These are phyloP conservation scores for Xylaria nigripes DNA, from an alignment of 495 filamentous ascomycete species.

Conservation along the genomic window DNA sequence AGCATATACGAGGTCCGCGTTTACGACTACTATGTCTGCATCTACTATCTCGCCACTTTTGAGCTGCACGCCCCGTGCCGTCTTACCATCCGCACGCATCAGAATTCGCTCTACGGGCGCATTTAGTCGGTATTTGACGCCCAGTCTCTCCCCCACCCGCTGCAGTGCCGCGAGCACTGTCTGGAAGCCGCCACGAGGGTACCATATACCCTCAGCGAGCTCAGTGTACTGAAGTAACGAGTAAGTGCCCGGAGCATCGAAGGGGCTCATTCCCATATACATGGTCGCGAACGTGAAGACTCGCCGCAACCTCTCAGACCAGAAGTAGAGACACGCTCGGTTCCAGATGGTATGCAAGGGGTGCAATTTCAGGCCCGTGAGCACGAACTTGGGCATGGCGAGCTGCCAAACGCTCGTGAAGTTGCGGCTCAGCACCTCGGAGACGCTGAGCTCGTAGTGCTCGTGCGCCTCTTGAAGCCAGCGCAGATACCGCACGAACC, in stretches of 20 bases:
- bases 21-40: constrained; percentile 57
- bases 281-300: constrained; percentile 68
- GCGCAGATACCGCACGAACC: constrained; percentile 52
- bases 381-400: constrained; percentile 42
- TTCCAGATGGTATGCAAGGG: constrained; percentile 57
- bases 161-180: constrained; percentile 49
- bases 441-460: constrained; percentile 56
- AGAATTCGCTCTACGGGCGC: constrained; percentile 43
- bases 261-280: constrained; percentile 72
- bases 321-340: constrained; percentile 53
- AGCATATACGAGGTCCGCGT: constrained; percentile 62
- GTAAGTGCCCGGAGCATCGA: constrained; percentile 65
- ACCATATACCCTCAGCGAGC: constrained; percentile 65
- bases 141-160: constrained; percentile 44
- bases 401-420: constrained; percentile 50
- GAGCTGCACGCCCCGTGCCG: constrained; percentile 48
- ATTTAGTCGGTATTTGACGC: constrained; percentile 50
- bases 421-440: constrained; percentile 53
- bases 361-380: constrained; percentile 47
- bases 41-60: constrained; percentile 41
- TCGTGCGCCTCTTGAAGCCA: constrained; percentile 55
- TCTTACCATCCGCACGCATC: constrained; percentile 33
- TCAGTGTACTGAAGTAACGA: constrained; percentile 65
- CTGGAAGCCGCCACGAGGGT: constrained; percentile 61
- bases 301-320: constrained; percentile 54